Base-by-base conservation (phyloP, 163 green algal species). In the Coccomyxa subellipsoidea region DNA sequence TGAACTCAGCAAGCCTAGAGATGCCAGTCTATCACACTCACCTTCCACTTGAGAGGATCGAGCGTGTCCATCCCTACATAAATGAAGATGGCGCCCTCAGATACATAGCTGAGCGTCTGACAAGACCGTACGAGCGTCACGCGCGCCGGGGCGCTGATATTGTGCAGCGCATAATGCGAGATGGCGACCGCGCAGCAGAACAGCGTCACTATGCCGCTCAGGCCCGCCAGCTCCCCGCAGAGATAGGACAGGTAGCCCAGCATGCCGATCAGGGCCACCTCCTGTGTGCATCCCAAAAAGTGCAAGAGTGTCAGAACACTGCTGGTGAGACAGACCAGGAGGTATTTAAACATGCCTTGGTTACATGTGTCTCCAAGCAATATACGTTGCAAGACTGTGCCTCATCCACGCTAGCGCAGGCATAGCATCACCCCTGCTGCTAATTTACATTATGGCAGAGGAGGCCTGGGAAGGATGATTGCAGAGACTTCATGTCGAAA, bases 31-130 rank as follows among this genome's bases (percentile, higher is more conserved):
- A n/a, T n/a, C n/a, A n/a, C n/a, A n/a, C n/a, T n/a, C n/a, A 91
- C 87, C 87, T 87, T 77, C 95, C 95, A 98, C 82, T 96, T 97
- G 75, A 88, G 75, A 0, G 92, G 90, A 81, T 98, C 95, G 72
- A 97, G 84, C 3, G 87, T 88, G 73, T 96, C 92, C 87, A 96
- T 90, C 78, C 94, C 94, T 39, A 96, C 87, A 85, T 94, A 96
- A 7, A 97, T 85, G 85, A 97, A 97, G 83, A 97, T 97, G 81
- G 95, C 87, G 37, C 92, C 95, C 85, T 98, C 95, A 4, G 87
- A 84, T 18, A 98, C 83, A 87, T 93, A 95, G 69, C 87, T 92
- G 53, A 97, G 85, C 7, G 92, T 95, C 34, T 89, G 81, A 88
- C 93, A 95, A 27, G 90, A 89, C 25, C 88, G 90, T 32, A 77